Base-by-base conservation (phyloP, 2,329 filamentous ascomycete genomes). In the Boeremia exigua region DNA sequence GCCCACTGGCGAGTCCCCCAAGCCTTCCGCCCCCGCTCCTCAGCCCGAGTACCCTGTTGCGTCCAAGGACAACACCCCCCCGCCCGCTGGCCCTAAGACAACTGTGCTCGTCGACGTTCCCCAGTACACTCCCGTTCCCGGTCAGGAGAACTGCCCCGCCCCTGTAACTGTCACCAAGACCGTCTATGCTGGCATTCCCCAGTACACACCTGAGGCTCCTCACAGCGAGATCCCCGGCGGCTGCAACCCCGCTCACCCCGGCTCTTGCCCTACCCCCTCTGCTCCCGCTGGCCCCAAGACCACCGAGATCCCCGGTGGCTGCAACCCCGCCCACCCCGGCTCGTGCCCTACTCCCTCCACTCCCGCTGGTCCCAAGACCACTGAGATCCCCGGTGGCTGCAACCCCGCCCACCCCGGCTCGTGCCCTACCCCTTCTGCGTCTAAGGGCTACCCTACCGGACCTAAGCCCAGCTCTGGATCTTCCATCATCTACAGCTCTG, bases 111-210 rank as follows among this genome's bases (percentile, higher is more conserved):
- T 30, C 58, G 59, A 63, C 15, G 45, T 51, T 30, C 48, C 56
- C 7, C 54, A 44, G 23, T 58, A 48, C 39, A 57, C 59, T 15
- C 59, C 59, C 28, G 54, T 23, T 23, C 42, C 12, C 25, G 15
- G 38, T 25, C 38, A 55, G 33, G 58, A 58, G 23, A 53, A 48
- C 40, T 72, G 69, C 68, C 69, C 68, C 8, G 65, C 68, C 30
- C 62, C 60, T 6, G 56, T 60, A n/a, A 73, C 68, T n/a, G 63
- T 69, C 45, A 68, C 65, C 25, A 48, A 66, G 38, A 67, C 64
- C 15, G 55, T 61, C 34, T 46, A 37, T 15, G 58, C 53, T n/a
- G 52, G 33, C 50, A 49, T 50, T 29, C 45, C 54, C 6, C 48
- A 40, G n/a, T 65, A 59, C 53, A 53, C 59, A 19, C 39, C 39